A percentile compares a stretch with the other conserved stretches of the same genome.
These are phyloP conservation scores for Vitis rupestris DNA, from an alignment of 164 flowering plant genomes.

Conservation along the genomic window DNA sequence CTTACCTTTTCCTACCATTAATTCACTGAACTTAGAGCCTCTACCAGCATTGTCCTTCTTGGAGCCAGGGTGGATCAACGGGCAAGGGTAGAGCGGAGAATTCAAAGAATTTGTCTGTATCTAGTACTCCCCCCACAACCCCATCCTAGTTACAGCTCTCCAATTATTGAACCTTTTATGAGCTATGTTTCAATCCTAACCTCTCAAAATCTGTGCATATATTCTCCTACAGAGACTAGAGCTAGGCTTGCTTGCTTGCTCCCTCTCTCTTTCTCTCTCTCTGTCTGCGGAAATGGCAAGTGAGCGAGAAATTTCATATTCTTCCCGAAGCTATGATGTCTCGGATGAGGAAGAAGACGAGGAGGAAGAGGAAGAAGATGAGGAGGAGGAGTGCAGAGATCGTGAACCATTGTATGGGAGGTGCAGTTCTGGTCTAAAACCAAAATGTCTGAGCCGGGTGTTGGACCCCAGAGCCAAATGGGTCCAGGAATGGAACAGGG, in stretches of 20 bases:
- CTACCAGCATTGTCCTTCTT: background rate
- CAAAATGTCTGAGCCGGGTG: slow-evolving; percentile 28
- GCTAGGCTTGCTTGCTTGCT: background rate
- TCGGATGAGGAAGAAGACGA: background rate
- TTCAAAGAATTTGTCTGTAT: background rate
- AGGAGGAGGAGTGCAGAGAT: background rate
- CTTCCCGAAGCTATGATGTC: background rate
- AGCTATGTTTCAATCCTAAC: background rate
- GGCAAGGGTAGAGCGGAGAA: slow-evolving; percentile 10
- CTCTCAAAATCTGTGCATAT: slow-evolving; percentile 3
- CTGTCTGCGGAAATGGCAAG: slow-evolving; percentile 20
- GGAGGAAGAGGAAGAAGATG: slow-evolving; percentile 17
- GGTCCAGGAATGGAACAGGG: slow-evolving; percentile 87
- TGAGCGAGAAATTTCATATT: slow-evolving; percentile 16
- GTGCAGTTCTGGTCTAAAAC: slow-evolving; percentile 3
- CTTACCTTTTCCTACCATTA: no score
- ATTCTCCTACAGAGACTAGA: background rate
- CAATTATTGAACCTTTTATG: slow-evolving; percentile 14
- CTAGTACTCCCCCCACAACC: background rate
- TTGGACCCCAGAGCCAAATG: slow-evolving; percentile 62
- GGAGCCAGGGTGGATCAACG: background rate
- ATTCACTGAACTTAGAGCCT: no score
- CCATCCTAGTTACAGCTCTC: slow-evolving; percentile 1
- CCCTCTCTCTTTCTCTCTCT: slow-evolving; percentile 8
- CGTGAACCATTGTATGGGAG: background rate